A percentile compares a stretch with the other conserved stretches of the same genome.
phyloP scores from a whole-genome alignment of 768 basidiomycete genomes.

The Termitomyces sp. region DNA sequence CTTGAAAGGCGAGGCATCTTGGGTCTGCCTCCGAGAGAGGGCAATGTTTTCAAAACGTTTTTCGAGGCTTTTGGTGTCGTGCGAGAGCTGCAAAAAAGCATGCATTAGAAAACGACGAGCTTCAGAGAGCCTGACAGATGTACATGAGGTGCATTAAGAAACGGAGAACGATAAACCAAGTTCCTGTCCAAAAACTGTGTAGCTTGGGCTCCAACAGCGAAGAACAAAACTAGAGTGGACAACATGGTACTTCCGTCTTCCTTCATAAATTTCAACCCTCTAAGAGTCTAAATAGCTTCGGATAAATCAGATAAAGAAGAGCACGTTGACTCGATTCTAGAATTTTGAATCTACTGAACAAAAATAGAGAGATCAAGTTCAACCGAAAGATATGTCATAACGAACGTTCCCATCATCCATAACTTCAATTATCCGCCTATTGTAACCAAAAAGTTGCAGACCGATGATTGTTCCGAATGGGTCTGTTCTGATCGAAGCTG shows the following conservation, averaged over 20 bases:
- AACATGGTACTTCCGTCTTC: neutral
- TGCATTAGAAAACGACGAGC: neutral
- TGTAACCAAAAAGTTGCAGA: neutral
- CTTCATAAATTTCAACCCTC: neutral
- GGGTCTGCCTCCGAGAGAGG: constrained; percentile 1
- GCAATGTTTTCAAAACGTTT: neutral
- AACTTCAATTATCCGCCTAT: neutral
- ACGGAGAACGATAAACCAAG: neutral
- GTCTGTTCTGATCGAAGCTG: too few relatives aligned
- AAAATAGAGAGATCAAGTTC: neutral
- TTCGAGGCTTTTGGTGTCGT: neutral
- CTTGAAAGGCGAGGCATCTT: constrained; percentile 3
- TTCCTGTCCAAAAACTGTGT: neutral
- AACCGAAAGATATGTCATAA: neutral
- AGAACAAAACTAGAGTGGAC: neutral
- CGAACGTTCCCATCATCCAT: neutral
- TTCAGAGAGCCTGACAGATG: neutral
- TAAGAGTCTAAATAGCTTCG: neutral
- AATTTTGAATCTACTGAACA: neutral
- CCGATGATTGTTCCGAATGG: too few relatives aligned
- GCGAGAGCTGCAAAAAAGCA: neutral
- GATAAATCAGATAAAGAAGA: too few relatives aligned
- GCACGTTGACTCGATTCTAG: neutral
- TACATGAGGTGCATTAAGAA: neutral
- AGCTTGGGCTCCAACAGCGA: neutral